Evolutionary conservation across 805 yeast species (phyloP), one percentile per base, ranked within the genome.

Genomic region (Lipomyces spencermartinsiae): DNA sequence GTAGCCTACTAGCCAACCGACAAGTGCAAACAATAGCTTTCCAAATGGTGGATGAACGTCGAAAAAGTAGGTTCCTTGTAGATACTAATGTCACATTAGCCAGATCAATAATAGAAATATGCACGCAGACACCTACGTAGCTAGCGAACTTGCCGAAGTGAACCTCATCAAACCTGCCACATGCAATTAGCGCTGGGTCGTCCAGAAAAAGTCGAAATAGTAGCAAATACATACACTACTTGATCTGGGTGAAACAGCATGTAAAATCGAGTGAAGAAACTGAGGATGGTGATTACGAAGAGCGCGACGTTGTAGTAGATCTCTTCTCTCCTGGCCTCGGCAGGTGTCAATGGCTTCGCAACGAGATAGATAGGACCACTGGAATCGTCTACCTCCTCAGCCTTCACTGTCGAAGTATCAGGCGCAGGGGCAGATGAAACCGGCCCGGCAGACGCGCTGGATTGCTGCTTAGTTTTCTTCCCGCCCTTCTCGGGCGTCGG

Each of bases 41-140:
- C 97, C 99, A 79, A 95, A 92, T 29, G 99, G 99, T 9, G 99
- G 99, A 80, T 95, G 99, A 62, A 95, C 87, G 80, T 95, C 99
- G 76, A 95, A 95, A 79, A 92, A 95, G 79, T 91, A 95, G 0
- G 97, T 90, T 70, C 97, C 85, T 79, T 94, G 91, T 68, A 94
- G 80, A 79, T 94, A 94, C 79, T 90, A 62, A n/a, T 22, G 37
- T 14, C 55, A 3, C 0, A 53, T 64, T 57, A 89, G 58, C 56
- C 31, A 61, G 64, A 59, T 31, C 55, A 59, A 59, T 14, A 22
- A 7, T 53, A 8, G 31, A 29, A n/a, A 2, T 14, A 14, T n/a
- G 59, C 10, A 25, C 4, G 14, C 65, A 43, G 14, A 14, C 14
- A 66, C 70, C 22, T 62, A 68, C 71, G 46, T 77, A 80, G 29